phyloP scores from a whole-genome alignment of 208 protist species.

The Trypanosomatidae sp. region DNA sequence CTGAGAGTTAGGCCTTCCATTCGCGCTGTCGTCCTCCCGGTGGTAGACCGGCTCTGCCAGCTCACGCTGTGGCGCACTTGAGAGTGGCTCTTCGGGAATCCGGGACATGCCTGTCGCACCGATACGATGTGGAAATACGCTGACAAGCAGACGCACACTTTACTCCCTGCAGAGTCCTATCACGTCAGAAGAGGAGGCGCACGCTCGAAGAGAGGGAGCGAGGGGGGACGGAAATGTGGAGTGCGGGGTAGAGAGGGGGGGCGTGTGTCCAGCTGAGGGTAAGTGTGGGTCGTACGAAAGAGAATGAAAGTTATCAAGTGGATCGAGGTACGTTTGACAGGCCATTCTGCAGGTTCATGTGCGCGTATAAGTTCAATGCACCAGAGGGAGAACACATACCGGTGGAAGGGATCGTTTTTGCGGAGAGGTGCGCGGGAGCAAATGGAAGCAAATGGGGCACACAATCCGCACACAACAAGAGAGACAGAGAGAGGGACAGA shows the following conservation, averaged over 20 bases:
- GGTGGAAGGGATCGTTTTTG: neutral
- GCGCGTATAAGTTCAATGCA: neutral
- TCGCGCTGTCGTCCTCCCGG: neutral
- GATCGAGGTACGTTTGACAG: neutral
- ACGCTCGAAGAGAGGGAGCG: neutral
- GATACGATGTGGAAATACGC: neutral
- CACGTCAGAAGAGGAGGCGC: neutral
- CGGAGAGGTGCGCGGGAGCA: no score
- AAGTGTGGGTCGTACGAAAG: neutral
- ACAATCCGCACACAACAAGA: neutral
- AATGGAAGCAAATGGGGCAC: neutral
- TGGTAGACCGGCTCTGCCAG: neutral
- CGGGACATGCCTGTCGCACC: slow-evolving; percentile 7
- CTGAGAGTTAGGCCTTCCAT: neutral
- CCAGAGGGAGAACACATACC: neutral
- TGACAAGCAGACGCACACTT: neutral
- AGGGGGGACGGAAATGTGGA: neutral
- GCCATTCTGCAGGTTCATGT: neutral
- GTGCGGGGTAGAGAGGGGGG: neutral
- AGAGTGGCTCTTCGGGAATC: slow-evolving; percentile 8
- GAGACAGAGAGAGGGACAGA: neutral
- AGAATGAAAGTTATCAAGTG: neutral
- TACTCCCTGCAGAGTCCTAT: neutral
- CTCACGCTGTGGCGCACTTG: slow-evolving; percentile 4
- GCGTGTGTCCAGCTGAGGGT: neutral